Evolutionary conservation across 768 basidiomycete species (phyloP).

Genomic region (Chalciporus chontae): DNA sequence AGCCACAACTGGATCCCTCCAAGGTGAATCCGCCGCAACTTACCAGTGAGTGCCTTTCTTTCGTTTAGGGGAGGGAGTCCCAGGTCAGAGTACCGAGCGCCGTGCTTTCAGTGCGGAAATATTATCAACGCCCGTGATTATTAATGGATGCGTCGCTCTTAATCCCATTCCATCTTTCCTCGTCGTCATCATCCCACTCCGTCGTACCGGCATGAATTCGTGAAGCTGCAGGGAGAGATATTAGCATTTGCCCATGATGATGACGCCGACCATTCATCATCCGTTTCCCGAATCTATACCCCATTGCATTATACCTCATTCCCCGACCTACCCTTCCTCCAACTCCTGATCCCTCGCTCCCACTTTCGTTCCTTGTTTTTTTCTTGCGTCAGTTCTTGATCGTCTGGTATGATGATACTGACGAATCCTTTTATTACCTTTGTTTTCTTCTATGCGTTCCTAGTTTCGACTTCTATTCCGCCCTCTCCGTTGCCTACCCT

Average conservation of each 20-base stretch:
- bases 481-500: conserved; percentile 47
- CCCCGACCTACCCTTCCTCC: conserved; percentile 4
- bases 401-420: conserved; percentile 42
- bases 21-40: conserved; percentile 18
- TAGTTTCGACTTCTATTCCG: conserved; percentile 34
- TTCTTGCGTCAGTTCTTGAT: conserved; percentile 40
- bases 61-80: conserved; percentile 70
- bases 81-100: conserved; percentile 82
- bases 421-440: conserved; percentile 34
- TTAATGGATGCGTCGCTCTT: conserved; percentile 33
- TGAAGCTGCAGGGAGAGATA: conserved; percentile 24
- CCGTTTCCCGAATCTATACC: conserved; percentile 4
- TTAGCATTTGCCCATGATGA: conserved; percentile 20
- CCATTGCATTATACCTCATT: conserved; percentile 7
- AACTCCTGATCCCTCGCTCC: conserved; percentile 32
- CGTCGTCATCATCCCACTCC: conserved; percentile 22
- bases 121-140: conserved; percentile 66
- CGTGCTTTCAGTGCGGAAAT: conserved; percentile 89
- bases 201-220: conserved; percentile 26
- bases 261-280: conserved; percentile 18
- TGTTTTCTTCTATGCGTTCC: conserved; percentile 15
- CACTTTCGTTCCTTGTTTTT: conserved; percentile 35
- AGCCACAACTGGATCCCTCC: conserved; percentile 26
- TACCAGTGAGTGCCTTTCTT: conserved; percentile 66
- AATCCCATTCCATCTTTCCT: conserved; percentile 17